phyloP scores from a whole-genome alignment of 352 stramenopile genomes.

The Globisporangium takayamanum region DNA sequence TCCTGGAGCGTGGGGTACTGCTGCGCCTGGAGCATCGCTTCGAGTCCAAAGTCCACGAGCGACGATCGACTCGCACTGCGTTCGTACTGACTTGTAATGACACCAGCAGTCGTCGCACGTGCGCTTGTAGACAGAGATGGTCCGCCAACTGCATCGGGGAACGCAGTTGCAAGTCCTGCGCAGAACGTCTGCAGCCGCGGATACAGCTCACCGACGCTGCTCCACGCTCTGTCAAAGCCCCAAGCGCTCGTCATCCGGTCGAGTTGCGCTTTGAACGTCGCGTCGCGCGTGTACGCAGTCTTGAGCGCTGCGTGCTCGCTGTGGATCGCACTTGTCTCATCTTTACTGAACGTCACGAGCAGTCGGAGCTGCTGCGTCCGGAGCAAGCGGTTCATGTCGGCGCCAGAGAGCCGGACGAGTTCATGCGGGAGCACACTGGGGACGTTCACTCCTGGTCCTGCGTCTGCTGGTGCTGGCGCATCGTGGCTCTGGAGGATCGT shows the following conservation, averaged over 20 bases:
- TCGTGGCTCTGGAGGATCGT: slow-evolving; percentile 3
- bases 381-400: slow-evolving; percentile 13
- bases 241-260: slow-evolving; percentile 4
- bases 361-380: slow-evolving; percentile 13
- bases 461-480: not conserved
- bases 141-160: not conserved
- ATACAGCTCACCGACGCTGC: slow-evolving; percentile 9
- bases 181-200: slow-evolving; percentile 11
- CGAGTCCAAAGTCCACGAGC: slow-evolving; percentile 14
- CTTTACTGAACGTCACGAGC: slow-evolving; percentile 7
- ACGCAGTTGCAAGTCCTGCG: slow-evolving; percentile 10
- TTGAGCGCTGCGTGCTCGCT: slow-evolving; percentile 14
- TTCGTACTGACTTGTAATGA: slow-evolving; percentile 4
- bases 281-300: slow-evolving; percentile 14
- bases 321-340: slow-evolving; percentile 12
- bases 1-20: slow-evolving; percentile 9
- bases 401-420: slow-evolving; percentile 14
- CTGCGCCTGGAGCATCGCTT: slow-evolving; percentile 9
- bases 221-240: slow-evolving; percentile 12
- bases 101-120: not conserved
- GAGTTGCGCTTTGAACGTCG: slow-evolving; percentile 12
- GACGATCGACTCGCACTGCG: slow-evolving; percentile 12
- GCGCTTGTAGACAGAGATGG: no score
- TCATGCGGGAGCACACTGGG: slow-evolving; percentile 14
- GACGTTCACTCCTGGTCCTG: not conserved